Evolutionary conservation across 495 filamentous ascomycete species (phyloP).

Genomic region (Copromyces sp.): DNA sequence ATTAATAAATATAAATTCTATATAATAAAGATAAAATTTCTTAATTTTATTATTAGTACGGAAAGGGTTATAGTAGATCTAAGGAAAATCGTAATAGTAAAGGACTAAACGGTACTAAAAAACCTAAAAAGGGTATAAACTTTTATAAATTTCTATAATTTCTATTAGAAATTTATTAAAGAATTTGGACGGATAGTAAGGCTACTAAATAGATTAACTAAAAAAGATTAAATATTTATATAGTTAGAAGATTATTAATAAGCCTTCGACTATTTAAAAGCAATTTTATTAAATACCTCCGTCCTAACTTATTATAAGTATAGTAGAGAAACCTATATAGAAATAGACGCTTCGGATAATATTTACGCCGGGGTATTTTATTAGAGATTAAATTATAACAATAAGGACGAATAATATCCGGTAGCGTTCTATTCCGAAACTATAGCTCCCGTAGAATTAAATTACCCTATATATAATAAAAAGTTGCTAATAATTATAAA

Average conservation of each 20-base stretch:
- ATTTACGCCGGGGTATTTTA: not conserved
- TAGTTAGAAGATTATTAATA: not conserved
- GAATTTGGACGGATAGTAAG: not conserved
- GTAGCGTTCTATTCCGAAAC: not conserved
- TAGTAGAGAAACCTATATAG: not conserved
- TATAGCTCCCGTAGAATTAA: not conserved
- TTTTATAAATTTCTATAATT: slow-evolving; percentile 6
- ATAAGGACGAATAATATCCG: not conserved
- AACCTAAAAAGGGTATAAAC: not conserved
- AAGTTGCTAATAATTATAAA: not conserved
- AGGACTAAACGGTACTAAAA: not conserved
- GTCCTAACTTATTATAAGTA: not conserved
- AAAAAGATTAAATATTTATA: not conserved
- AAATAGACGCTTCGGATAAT: not conserved
- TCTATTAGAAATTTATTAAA: slow-evolving; percentile 2
- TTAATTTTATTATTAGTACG: slow-evolving; percentile 16
- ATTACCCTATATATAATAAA: not conserved
- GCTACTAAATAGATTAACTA: not conserved
- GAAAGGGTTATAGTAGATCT: not conserved
- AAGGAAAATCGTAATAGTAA: not conserved
- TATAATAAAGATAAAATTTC: slow-evolving; percentile 13
- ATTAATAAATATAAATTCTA: slow-evolving; percentile 20
- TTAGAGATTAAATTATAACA: not conserved
- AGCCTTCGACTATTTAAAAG: not conserved
- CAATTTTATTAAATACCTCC: not conserved